Evolutionary conservation across 495 filamentous ascomycete species (phyloP).

Genomic region (Clohesyomyces aquaticus): DNA sequence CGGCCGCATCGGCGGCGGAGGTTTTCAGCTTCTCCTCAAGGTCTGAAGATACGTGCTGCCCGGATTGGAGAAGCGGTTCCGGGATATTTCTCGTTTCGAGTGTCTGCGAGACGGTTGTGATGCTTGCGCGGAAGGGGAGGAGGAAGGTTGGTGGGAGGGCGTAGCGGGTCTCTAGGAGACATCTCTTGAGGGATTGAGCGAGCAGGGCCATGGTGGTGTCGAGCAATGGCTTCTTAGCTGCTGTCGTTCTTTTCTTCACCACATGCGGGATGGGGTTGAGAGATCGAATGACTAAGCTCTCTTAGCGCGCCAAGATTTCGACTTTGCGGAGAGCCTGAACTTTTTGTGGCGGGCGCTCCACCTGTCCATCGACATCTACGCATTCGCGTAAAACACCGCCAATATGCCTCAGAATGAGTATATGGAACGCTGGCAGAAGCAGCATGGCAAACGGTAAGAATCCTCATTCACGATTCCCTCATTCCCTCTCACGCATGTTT

Average conservation of each 20-base stretch:
- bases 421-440: conserved; percentile 86
- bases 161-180: conserved; percentile 42
- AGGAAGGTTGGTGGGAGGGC: conserved; percentile 47
- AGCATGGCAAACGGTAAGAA: conserved; percentile 67
- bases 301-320: conserved; percentile 28
- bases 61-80: conserved; percentile 42
- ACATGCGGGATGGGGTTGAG: conserved; percentile 14
- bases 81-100: conserved; percentile 40
- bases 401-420: conserved; percentile 90
- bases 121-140: conserved; percentile 44
- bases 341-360: conserved; percentile 1
- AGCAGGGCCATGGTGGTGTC: conserved; percentile 23
- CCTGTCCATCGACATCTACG: background rate
- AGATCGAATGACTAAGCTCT: conserved; percentile 12
- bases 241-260: background rate
- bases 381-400: conserved; percentile 16
- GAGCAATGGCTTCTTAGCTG: conserved; percentile 9
- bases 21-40: conserved; percentile 12
- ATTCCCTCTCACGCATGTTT: background rate
- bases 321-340: background rate
- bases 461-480: conserved; percentile 31
- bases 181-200: conserved; percentile 26
- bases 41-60: conserved; percentile 25
- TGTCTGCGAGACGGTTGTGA: conserved; percentile 47
- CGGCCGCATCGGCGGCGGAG: background rate